These are phyloP conservation scores for Cicer pinnatifidum DNA, from an alignment of 306 rosid genomes.

Conservation along the genomic window DNA sequence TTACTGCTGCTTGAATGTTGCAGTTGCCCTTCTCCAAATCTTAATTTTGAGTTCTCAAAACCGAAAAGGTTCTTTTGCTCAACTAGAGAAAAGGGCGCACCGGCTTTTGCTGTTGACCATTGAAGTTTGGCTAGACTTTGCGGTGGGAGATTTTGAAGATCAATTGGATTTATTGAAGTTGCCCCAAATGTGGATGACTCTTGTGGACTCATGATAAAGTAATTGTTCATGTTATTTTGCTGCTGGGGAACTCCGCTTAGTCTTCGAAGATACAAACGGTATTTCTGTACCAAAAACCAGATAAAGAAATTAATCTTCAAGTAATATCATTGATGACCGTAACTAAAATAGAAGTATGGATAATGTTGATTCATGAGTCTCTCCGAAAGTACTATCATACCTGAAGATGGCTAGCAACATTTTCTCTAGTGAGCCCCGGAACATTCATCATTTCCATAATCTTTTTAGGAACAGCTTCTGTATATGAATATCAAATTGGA, in stretches of 20 bases:
- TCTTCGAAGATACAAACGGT: slow-evolving; percentile 91
- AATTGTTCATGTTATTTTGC: slow-evolving; percentile 62
- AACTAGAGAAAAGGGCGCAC: slow-evolving; percentile 59
- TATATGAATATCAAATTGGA: slow-evolving; percentile 40
- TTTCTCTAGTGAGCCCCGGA: slow-evolving; percentile 98
- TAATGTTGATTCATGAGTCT: slow-evolving; percentile 5
- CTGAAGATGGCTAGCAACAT: slow-evolving; percentile 99
- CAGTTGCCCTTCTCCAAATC: slow-evolving; percentile 80
- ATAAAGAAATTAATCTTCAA: slow-evolving; percentile 27
- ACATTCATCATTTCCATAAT: slow-evolving; percentile 98
- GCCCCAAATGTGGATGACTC: slow-evolving; percentile 66
- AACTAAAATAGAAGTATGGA: slow-evolving; percentile 5
- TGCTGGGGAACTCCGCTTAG: slow-evolving; percentile 83
- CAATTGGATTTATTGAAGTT: slow-evolving; percentile 72
- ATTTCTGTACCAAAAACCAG: slow-evolving; percentile 68
- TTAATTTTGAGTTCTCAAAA: slow-evolving; percentile 79
- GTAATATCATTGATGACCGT: slow-evolving; percentile 32
- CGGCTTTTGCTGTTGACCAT: slow-evolving; percentile 67
- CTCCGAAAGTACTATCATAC: slow-evolving; percentile 47
- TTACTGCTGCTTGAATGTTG: slow-evolving; percentile 62
- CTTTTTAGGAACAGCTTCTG: slow-evolving; percentile 98
- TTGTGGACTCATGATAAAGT: slow-evolving; percentile 66
- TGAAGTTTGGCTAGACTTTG: slow-evolving; percentile 89
- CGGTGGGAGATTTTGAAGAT: slow-evolving; percentile 77
- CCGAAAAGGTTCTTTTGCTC: slow-evolving; percentile 89